phyloP scores from a whole-genome alignment of 2,329 filamentous ascomycete genomes.

The Aspergillus aculeatinus region DNA sequence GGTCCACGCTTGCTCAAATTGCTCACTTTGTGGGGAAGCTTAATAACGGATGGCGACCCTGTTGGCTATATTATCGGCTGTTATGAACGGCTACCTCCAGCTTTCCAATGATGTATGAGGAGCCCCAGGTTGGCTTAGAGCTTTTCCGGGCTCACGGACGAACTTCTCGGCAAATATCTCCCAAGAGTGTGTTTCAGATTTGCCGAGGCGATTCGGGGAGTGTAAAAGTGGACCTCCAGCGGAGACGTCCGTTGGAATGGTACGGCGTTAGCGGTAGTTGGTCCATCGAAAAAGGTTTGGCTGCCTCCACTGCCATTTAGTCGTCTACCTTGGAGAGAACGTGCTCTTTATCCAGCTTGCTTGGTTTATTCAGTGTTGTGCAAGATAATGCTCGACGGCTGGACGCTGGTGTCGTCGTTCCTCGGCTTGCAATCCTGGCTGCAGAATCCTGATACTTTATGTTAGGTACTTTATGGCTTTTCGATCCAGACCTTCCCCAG shows the following conservation, averaged over 20 bases:
- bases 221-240: conserved; percentile 5
- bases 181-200: conserved; percentile 24
- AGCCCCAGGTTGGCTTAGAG: conserved; percentile 9
- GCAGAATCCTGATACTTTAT: not conserved
- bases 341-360: not conserved
- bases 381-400: not conserved
- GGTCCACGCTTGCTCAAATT: not conserved
- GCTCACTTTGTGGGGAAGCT: not conserved
- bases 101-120: conserved; percentile 1
- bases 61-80: conserved; percentile 2
- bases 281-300: conserved; percentile 8
- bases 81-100: not conserved
- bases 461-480: not conserved
- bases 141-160: conserved; percentile 20
- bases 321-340: not conserved
- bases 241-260: conserved; percentile 5
- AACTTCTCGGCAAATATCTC: conserved; percentile 22
- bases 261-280: conserved; percentile 6
- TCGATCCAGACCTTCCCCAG: not conserved
- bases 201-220: conserved; percentile 17
- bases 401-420: not conserved
- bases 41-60: not conserved
- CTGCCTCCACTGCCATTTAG: conserved; percentile 4
- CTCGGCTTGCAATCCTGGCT: not conserved
- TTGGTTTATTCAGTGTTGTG: not conserved